These are phyloP conservation scores for Xylariaceae sp. DNA, from an alignment of 2,329 filamentous ascomycete genomes.

Conservation along the genomic window DNA sequence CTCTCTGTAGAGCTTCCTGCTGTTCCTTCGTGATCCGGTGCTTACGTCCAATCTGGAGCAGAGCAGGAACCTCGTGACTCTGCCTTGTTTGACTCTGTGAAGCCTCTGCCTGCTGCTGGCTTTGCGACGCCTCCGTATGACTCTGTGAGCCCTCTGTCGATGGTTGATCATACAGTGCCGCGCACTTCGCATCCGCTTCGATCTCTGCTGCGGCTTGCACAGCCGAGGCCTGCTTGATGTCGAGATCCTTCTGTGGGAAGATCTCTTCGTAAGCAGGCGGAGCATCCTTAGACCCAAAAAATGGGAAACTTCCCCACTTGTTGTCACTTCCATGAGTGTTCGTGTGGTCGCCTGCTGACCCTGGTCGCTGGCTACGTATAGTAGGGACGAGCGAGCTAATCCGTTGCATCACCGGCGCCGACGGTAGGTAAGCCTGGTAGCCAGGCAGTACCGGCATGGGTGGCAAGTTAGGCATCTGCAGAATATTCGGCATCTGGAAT, in stretches of 20 bases:
- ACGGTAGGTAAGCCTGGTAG: slow-evolving; percentile 63
- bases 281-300: slow-evolving; percentile 42
- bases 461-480: slow-evolving; percentile 51
- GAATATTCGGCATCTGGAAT: slow-evolving; percentile 59
- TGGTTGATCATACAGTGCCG: slow-evolving; percentile 45
- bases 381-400: slow-evolving; percentile 70
- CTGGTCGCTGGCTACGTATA: slow-evolving; percentile 48
- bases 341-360: slow-evolving; percentile 38
- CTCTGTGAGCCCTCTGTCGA: slow-evolving; percentile 30
- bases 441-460: slow-evolving; percentile 61
- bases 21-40: slow-evolving; percentile 60
- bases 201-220: slow-evolving; percentile 53
- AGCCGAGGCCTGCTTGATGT: slow-evolving; percentile 55
- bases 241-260: slow-evolving; percentile 54
- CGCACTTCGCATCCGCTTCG: slow-evolving; percentile 54
- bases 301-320: slow-evolving; percentile 64
- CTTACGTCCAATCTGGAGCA: slow-evolving; percentile 58
- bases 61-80: slow-evolving; percentile 32
- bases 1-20: slow-evolving; percentile 57
- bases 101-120: neutral
- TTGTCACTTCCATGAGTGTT: slow-evolving; percentile 43
- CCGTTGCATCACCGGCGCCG: slow-evolving; percentile 60
- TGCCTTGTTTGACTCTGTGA: slow-evolving; percentile 8
- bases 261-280: slow-evolving; percentile 78
- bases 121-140: neutral